Evolutionary conservation across 345 rosid genomes (phyloP).

Genomic region (Sonneratia caseolaris): DNA sequence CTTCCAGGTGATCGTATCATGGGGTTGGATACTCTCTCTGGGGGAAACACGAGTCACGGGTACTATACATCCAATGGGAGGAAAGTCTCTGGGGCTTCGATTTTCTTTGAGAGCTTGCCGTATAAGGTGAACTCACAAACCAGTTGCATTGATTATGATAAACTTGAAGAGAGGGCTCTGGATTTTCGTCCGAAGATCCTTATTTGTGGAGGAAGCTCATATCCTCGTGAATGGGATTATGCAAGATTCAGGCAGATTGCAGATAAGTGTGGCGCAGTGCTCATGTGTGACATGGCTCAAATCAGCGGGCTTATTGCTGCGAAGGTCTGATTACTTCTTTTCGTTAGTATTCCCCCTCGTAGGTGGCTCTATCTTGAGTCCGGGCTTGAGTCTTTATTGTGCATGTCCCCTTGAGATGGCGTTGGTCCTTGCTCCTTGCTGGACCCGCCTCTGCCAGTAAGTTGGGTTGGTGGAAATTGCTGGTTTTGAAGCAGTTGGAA

Average conservation of each 20-base stretch:
- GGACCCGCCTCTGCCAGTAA: background rate
- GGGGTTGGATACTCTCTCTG: constrained; percentile 71
- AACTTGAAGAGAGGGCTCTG: constrained; percentile 74
- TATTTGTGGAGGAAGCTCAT: constrained; percentile 86
- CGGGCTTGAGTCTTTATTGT: background rate
- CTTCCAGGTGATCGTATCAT: constrained; percentile 61
- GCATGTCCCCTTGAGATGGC: background rate
- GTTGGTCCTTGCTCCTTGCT: background rate
- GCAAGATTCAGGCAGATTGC: constrained; percentile 73
- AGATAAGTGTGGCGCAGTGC: constrained; percentile 60
- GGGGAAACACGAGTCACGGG: constrained; percentile 79
- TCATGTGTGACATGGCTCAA: constrained; percentile 79
- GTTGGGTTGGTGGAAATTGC: background rate
- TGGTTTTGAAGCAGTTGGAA: background rate
- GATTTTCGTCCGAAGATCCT: constrained; percentile 78
- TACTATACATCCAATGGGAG: constrained; percentile 65
- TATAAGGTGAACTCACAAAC: constrained; percentile 69
- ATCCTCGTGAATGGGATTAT: constrained; percentile 75
- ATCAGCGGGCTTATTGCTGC: constrained; percentile 85
- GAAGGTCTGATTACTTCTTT: constrained; percentile 36
- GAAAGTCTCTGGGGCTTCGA: constrained; percentile 66
- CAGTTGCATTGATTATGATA: constrained; percentile 64
- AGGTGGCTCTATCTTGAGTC: background rate
- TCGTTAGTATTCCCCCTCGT: background rate
- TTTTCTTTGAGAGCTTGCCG: constrained; percentile 74